Base-by-base conservation (phyloP, 2,329 filamentous ascomycete species). In the Penicillium sp. region DNA sequence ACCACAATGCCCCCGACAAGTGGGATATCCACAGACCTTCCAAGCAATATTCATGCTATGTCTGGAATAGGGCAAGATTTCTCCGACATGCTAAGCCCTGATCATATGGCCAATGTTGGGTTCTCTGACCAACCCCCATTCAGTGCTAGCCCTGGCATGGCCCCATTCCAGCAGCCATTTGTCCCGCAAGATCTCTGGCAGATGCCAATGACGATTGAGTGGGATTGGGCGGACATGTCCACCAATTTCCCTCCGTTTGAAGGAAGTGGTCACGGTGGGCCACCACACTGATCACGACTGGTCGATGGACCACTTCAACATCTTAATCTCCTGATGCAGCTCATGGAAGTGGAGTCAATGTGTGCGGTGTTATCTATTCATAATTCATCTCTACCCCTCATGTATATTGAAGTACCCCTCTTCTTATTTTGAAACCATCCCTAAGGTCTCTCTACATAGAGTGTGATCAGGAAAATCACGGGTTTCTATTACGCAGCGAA, bases 141-240 rank as follows among this genome's bases (percentile, higher is more conserved):
- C 47, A 61, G 67, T 5, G 58, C 66, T 30, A 65, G 62, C 18
- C 64, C 69, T 30, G 66, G 69, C 51, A 67, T 76, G 34, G 71
- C 74, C 11, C 67, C 79, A 16, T 91, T 92, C 67, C 88, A 92
- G 66, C 89, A 95, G 62, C 92, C 92, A 0, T 88, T 96, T 66
- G 84, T 97, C 19, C 93, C 94, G 4, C 91, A 93, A 65, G 94
- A 97, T 74, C 75, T 97, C 26, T 99, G 94, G 85, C 89, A 93
- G 71, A 87, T 97, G 84, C 92, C 93, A 1, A 96, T 96, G 87
- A 95, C 90, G 2, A 81, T 97, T 19, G 93, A 97, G 69, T 97
- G 92, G 91, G 91, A 88, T 61, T 89, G 86, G 86, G 83, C 76
- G 3, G 76, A 79, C 52, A 73, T 76, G 67, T 73, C 72, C 13